Evolutionary conservation across 306 rosid genomes (phyloP).

Genomic region (Cucumis cinereus): DNA sequence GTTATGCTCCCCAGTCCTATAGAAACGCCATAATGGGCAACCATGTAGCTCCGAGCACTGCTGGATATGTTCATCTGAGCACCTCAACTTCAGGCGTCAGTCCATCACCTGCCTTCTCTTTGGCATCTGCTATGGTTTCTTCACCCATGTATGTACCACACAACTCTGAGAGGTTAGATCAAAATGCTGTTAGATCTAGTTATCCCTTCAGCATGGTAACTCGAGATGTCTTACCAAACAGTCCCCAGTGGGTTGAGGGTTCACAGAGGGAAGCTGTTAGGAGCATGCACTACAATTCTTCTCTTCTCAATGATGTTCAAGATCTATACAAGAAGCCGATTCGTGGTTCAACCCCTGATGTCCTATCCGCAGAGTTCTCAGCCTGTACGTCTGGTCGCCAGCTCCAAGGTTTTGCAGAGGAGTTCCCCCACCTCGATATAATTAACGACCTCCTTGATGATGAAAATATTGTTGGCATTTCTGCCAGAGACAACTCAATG

Average conservation of each 20-base stretch:
- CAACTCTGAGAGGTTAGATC: slow-evolving; percentile 52
- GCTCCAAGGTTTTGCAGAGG: slow-evolving; percentile 60
- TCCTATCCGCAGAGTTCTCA: slow-evolving; percentile 29
- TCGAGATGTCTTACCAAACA: slow-evolving; percentile 46
- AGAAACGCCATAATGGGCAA: slow-evolving; percentile 87
- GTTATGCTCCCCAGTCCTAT: slow-evolving; percentile 75
- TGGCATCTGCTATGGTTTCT: slow-evolving; percentile 50
- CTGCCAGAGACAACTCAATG: slow-evolving; percentile 21
- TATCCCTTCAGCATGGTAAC: slow-evolving; percentile 37
- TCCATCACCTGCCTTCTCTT: slow-evolving; percentile 44
- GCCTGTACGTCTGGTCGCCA: slow-evolving; percentile 63
- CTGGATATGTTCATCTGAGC: slow-evolving; percentile 40
- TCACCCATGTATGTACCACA: slow-evolving; percentile 46
- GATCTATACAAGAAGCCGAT: slow-evolving; percentile 38
- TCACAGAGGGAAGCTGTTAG: slow-evolving; percentile 45
- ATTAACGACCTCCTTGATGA: slow-evolving; percentile 95
- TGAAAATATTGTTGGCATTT: slow-evolving; percentile 42
- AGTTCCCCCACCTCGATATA: slow-evolving; percentile 93
- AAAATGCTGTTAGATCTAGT: slow-evolving; percentile 32
- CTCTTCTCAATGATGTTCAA: slow-evolving; percentile 36
- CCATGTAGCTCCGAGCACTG: slow-evolving; percentile 37
- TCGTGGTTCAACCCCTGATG: slow-evolving; percentile 37
- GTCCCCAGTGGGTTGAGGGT: slow-evolving; percentile 56
- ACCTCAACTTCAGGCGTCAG: slow-evolving; percentile 38
- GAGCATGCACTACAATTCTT: slow-evolving; percentile 39